Base-by-base conservation (phyloP, 345 rosid species). In the Eucalyptus sp. region DNA sequence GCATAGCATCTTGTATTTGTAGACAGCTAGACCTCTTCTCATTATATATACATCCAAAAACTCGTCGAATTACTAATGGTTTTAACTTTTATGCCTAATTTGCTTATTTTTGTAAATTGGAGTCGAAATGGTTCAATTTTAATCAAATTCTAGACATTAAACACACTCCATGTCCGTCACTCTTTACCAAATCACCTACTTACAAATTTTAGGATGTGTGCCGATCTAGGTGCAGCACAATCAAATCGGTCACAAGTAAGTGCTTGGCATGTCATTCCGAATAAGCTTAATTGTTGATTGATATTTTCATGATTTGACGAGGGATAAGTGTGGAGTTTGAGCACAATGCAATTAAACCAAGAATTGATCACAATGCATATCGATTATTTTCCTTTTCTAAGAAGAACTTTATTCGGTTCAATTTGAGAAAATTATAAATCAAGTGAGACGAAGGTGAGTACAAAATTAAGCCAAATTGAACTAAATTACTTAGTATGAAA, bases 401-500 rank as follows among this genome's bases (percentile, higher is more conserved):
- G 3, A 58, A 58, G n/a, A 9, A 24, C 29, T 24, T 58, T 58
- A 58, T 25, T 1, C 0, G 13, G 3, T 24, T 13, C 5, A 25
- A 4, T 24, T 25, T 25, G 13, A 58, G 29, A 24, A 56, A 24
- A 56, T 22, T 24, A 8, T 37, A 37, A 37, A 37, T 37, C 37
- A 37, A 37, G 37, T 37, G 37, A 37, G 37, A 37, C 37, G 37
- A 37, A 37, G 37, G 37, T 37, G 37, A 37, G 37, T 3, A 37
- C 37, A 37, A 37, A 37, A 56, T 22, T 24, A 8, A 56, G 62
- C 22, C 1, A 51, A 17, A 17, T 51, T 9, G 0, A 52, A 52
- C 0, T 51, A 51, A 56, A 22, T 54, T 20, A 7, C 20, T 22
- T 0, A 22, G 9, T 4, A 0, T 2, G 1, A 54, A 54, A 54